Evolutionary conservation across 1,284 basidiomycete genomes (phyloP).

Genomic region (Apiotrichum laibachii): DNA sequence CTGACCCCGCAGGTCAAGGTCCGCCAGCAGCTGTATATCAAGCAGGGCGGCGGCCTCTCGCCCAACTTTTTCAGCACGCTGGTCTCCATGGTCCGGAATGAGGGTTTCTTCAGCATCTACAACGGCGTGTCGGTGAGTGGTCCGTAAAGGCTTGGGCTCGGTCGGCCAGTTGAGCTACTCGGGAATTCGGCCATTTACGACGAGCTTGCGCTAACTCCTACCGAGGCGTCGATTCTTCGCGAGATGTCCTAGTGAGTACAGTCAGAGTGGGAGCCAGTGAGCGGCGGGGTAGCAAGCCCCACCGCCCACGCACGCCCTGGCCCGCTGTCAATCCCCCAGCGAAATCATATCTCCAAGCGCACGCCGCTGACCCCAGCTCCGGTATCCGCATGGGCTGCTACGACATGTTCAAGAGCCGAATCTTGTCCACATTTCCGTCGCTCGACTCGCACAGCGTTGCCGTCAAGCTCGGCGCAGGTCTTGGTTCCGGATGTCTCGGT

Average conservation of each 20-base stretch:
- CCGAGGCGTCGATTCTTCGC: conserved; percentile 13
- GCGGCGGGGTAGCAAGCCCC: no score
- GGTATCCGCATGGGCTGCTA: conserved; percentile 25
- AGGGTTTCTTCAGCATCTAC: conserved; percentile 18
- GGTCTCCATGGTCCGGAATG: conserved; percentile 13
- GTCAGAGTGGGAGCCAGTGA: no score
- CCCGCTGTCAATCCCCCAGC: no score
- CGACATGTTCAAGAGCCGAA: conserved; percentile 20
- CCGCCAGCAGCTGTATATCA: conserved; percentile 23
- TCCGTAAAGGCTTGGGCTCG: background rate
- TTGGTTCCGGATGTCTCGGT: conserved; percentile 15
- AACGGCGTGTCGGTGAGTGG: conserved; percentile 17
- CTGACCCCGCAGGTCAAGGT: conserved; percentile 15
- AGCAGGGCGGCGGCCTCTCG: conserved; percentile 14
- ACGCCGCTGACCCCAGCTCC: conserved; percentile 10
- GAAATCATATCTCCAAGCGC: background rate
- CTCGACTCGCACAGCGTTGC: conserved; percentile 17
- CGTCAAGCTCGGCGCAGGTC: conserved; percentile 23
- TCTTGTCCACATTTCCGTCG: conserved; percentile 6
- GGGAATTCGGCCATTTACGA: no score
- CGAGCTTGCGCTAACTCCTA: background rate
- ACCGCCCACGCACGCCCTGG: no score
- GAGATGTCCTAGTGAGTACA: conserved; percentile 21
- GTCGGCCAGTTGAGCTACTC: background rate
- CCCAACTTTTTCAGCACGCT: conserved; percentile 16